Evolutionary conservation across 148 eudicot species (phyloP), one percentile per base, ranked within the genome.

Genomic region (Dysphania ambrosioides): DNA sequence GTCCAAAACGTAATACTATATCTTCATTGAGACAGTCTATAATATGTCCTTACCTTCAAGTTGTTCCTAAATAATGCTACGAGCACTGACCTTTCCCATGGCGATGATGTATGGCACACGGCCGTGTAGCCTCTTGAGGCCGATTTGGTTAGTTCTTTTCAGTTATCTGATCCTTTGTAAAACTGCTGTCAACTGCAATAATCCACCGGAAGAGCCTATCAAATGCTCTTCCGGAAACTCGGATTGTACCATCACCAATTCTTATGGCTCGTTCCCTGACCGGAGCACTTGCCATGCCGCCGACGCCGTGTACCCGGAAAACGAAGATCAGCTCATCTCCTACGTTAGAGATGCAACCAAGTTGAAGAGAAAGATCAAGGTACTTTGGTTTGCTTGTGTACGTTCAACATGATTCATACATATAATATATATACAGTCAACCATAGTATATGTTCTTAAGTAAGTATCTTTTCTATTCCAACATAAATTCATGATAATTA

Each of bases 211-310:
- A 15, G 80, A 77, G 21, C 83, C 83, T 36, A 57, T 80, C 47
- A 68, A 59, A 26, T 81, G 83, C 61, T 57, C 73, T 38, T 66
- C 55, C 41, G 66, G 72, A 3, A 51, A 36, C 68, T 67, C 65
- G 65, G 63, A 81, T 23, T 81, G 83, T 70, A 60, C 26, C 64
- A 61, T 81, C 70, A 44, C 83, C 13, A 81, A 81, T 42, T 55
- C 49, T 18, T 47, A 65, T 2, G 83, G 80, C 29, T 32, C 68
- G 0, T 81, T 81, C 73, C 70, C 77, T 35, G 83, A 81, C 70
- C 80, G 80, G 18, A 72, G 62, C 51, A 35, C 35, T 21, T 81
- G 83, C 72, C 21, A 55, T 40, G 83, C 80, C 1, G 70, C 58
- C 1, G 15, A 72, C 0, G 53, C 62, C 12, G 75, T 63, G 11